Base-by-base conservation (phyloP, 2,329 filamentous ascomycete species). In the Fusarium keratoplasticum region DNA sequence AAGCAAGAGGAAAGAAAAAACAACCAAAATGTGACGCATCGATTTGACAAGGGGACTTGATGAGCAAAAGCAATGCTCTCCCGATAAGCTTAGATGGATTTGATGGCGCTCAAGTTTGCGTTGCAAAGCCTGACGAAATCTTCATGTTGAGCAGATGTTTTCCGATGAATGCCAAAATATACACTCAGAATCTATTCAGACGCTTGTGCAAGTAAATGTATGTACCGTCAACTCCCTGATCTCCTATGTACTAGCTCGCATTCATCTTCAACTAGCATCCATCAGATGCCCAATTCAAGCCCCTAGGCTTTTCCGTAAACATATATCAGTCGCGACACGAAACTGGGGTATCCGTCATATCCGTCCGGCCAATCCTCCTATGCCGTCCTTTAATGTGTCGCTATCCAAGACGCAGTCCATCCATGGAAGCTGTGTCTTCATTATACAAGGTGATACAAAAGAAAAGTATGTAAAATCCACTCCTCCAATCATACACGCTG, bases 341-440 rank as follows among this genome's bases (percentile, higher is more conserved):
- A 61, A 50, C 47, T 61, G 59, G 72, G 72, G 72, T 75, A 75
- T 75, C 67, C 73, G 47, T 71, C 54, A 50, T 62, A 44, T 57
- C 58, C 59, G 38, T 63, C 13, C 50, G 18, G 50, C 6, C 27
- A 31, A 31, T 54, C 50, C 50, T 31, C n/a, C 50, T n/a, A 20
- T 54, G 27, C 27, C 18, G 50, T 54, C 29, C 50, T 54, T 54
- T 31, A 54, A 54, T 54, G 18, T 54, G 58, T 38, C 33, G 42
- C 25, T 62, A 47, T 59, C 59, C 64, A 52, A 66, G 55, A 57
- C 68, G 44, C 20, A 50, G 31, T 27, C 64, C 65, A 42, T 47
- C 33, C 58, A 18, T 55, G 38, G 61, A 64, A 64, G 40, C 72
- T 69, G 40, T 64, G 57, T 70, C 62, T 73, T 74, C 65, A 57